Evolutionary conservation across 176 grass and related monocot species (phyloP), one percentile per base, ranked within the genome.

Genomic region (Themeda triandra): DNA sequence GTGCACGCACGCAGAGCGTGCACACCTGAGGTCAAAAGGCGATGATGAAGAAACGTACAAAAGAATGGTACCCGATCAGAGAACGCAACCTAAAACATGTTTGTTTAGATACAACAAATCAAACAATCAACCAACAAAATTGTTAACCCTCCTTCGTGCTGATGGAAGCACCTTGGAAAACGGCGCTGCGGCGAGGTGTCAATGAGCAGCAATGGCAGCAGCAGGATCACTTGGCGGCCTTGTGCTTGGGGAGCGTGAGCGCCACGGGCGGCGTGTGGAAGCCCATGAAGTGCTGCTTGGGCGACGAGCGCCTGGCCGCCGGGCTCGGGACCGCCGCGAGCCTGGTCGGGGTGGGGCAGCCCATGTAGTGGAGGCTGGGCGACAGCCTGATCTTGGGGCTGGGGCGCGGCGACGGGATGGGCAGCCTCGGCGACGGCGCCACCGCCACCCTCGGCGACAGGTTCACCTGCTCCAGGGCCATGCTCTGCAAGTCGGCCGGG

Each of bases 391-490:
- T 64, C 81, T 65, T 76, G 8, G 89, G 92, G 85, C 94, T 97
- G 13, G 94, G 94, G 1, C 92, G 90, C 28, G 95, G 95, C 32
- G 92, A 94, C 3, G 95, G 95, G 69, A 97, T 92, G 2, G 92
- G 95, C 29, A 92, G 23, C 84, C 92, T 87, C 4, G 87, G 95
- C 29, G 94, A 39, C 8, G 92, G 90, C 12, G 92, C 89, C 39
- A 88, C 84, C 32, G 66, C 65, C 66, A 89, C 74, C 32, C 88
- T 80, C 24, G 95, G 95, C 66, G 95, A 94, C n/a, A 97, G 92
- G 63, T 97, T 94, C 39, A 94, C 95, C 75, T 97, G 95, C 79
- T 97, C 95, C 11, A 97, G 86, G 2, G 95, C 95, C 87, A 87
- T 94, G 88, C 67, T 85, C 77, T 94, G 92, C 13, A 97, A 88